Evolutionary conservation across 306 rosid species (phyloP).

Genomic region (Gynostemma pentaphyllum): DNA sequence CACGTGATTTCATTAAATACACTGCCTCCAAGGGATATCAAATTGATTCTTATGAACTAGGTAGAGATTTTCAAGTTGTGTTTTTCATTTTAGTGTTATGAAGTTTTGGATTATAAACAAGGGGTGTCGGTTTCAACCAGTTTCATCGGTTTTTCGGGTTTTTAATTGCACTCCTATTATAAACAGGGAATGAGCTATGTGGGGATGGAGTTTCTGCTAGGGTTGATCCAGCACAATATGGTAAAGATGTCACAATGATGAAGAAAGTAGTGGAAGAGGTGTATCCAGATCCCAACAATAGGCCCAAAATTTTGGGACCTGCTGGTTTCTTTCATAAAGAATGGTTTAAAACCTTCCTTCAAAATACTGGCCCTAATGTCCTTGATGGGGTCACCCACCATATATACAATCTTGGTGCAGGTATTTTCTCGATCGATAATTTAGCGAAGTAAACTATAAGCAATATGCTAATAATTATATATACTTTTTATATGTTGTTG

Average conservation of each 20-base stretch:
- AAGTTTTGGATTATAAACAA: too few relatives aligned
- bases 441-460: too few relatives aligned
- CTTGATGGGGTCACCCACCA: constrained; percentile 53
- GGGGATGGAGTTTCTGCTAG: constrained; percentile 34
- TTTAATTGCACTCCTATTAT: too few relatives aligned
- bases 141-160: too few relatives aligned
- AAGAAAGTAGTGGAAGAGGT: constrained; percentile 18
- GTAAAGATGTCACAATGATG: constrained; percentile 32
- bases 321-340: constrained; percentile 44
- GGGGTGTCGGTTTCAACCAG: too few relatives aligned
- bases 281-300: constrained; percentile 24
- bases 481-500: too few relatives aligned
- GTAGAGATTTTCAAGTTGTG: constrained; percentile 8
- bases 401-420: constrained; percentile 67
- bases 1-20: constrained; percentile 39
- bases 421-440: too few relatives aligned
- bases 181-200: constrained; percentile 46
- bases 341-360: constrained; percentile 47
- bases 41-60: constrained; percentile 45
- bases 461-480: too few relatives aligned
- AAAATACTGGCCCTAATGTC: constrained; percentile 27
- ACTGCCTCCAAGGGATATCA: constrained; percentile 43
- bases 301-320: constrained; percentile 54
- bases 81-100: too few relatives aligned
- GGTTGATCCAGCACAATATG: constrained; percentile 41